These are phyloP conservation scores for Xylaria intraflava DNA, from an alignment of 495 filamentous ascomycete genomes.

Conservation along the genomic window DNA sequence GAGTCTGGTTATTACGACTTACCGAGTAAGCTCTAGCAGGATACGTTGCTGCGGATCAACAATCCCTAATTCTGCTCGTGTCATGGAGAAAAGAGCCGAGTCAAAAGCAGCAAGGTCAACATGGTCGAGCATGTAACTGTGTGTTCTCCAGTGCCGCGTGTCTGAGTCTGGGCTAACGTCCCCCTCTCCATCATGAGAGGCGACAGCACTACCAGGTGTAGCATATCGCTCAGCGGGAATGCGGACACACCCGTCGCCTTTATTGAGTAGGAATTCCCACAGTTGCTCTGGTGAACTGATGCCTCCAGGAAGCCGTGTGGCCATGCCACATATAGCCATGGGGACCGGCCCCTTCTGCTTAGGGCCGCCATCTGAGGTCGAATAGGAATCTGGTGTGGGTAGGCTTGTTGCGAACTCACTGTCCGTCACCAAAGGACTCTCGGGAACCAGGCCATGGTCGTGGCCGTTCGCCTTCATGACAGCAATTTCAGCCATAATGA, in stretches of 20 bases:
- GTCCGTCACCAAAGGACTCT: neutral
- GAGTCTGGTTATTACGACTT: neutral
- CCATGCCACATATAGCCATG: constrained; percentile 30
- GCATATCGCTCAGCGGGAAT: constrained; percentile 37
- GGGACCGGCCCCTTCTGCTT: constrained; percentile 3
- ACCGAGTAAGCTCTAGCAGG: constrained; percentile 42
- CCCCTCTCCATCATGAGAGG: constrained; percentile 12
- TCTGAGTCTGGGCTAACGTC: neutral
- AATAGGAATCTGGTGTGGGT: neutral
- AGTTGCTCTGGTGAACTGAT: constrained; percentile 19
- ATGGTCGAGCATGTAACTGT: constrained; percentile 26
- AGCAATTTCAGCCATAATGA: neutral
- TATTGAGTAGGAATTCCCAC: constrained; percentile 31
- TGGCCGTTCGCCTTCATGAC: neutral
- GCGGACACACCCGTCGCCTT: constrained; percentile 11
- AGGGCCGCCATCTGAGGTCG: neutral
- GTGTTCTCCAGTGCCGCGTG: neutral
- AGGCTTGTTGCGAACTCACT: neutral
- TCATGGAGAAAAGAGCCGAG: constrained; percentile 36
- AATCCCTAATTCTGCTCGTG: constrained; percentile 30
- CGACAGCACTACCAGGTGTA: constrained; percentile 21
- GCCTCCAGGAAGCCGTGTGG: constrained; percentile 31
- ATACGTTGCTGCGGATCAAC: constrained; percentile 50
- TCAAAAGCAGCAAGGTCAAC: constrained; percentile 24
- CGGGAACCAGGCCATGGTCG: neutral